Conservation (phyloP, 257 asterid genomes). For the Solanum gandarillasii region DNA sequence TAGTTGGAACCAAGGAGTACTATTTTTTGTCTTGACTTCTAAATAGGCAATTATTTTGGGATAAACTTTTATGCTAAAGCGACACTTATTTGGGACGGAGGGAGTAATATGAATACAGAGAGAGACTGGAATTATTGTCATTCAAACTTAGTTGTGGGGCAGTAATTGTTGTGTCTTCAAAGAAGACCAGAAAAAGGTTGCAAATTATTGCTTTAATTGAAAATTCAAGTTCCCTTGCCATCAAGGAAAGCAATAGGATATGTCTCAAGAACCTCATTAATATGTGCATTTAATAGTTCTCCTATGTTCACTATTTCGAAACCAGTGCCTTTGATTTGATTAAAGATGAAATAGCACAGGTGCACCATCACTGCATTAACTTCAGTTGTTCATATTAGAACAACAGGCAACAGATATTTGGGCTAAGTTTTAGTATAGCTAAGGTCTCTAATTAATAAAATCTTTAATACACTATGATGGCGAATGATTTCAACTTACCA, state of each 20-base stretch:
- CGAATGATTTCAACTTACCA: not conserved
- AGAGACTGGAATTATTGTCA: not conserved
- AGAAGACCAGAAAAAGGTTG: no score
- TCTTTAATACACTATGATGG: not conserved
- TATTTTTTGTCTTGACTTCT: not conserved
- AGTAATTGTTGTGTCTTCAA: no score
- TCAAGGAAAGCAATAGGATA: not conserved
- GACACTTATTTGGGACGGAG: not conserved
- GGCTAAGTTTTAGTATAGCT: not conserved
- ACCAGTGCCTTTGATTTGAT: not conserved
- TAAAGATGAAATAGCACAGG: not conserved
- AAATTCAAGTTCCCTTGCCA: not conserved
- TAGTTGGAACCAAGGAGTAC: not conserved
- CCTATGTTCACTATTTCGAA: not conserved
- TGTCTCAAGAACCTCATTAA: not conserved
- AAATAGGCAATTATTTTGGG: not conserved
- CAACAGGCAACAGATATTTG: not conserved
- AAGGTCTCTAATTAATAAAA: not conserved
- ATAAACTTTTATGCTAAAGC: not conserved
- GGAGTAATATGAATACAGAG: not conserved
- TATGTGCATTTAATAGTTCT: not conserved
- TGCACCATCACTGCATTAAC: not conserved
- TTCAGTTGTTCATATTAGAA: not conserved
- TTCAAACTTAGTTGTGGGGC: no score
- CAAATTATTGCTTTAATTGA: not conserved